Conservation (phyloP, 495 filamentous ascomycete species). For the Tuber calosporum region DNA sequence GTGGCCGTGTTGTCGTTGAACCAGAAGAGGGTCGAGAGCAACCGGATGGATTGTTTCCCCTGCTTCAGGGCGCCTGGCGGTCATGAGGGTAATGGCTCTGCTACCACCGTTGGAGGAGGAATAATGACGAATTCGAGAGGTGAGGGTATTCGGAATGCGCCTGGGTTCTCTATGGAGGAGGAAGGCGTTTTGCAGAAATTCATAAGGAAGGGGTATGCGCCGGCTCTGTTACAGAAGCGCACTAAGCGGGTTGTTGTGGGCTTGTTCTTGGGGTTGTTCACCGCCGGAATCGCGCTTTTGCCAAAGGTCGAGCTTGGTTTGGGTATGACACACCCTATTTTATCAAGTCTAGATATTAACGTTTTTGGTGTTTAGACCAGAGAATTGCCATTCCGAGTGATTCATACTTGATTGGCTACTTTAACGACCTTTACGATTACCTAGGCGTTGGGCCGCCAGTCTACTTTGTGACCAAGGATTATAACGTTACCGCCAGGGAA, state of each 20-base stretch:
- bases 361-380: conserved; percentile 53
- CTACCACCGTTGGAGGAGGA: conserved; percentile 11
- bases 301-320: conserved; percentile 79
- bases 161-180: conserved; percentile 56
- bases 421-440: conserved; percentile 89
- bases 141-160: conserved; percentile 43
- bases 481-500: conserved; percentile 65
- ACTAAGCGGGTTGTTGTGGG: conserved; percentile 67
- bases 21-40: conserved; percentile 74
- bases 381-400: conserved; percentile 86
- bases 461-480: conserved; percentile 80
- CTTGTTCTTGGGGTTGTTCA: conserved; percentile 79
- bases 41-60: conserved; percentile 87
- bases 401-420: conserved; percentile 88
- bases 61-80: conserved; percentile 54
- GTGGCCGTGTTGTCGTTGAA: conserved; percentile 84
- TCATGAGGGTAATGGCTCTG: conserved; percentile 19
- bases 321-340: conserved; percentile 19
- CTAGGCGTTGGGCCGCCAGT: conserved; percentile 88
- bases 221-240: conserved; percentile 66
- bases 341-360: conserved; percentile 2
- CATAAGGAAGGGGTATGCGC: conserved; percentile 82
- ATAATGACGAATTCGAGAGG: conserved; percentile 47
- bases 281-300: conserved; percentile 72
- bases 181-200: conserved; percentile 75